Evolutionary conservation across 2,329 filamentous ascomycete genomes (phyloP), one percentile per base, ranked within the genome.

Genomic region (Chaetomiaceae sp.): DNA sequence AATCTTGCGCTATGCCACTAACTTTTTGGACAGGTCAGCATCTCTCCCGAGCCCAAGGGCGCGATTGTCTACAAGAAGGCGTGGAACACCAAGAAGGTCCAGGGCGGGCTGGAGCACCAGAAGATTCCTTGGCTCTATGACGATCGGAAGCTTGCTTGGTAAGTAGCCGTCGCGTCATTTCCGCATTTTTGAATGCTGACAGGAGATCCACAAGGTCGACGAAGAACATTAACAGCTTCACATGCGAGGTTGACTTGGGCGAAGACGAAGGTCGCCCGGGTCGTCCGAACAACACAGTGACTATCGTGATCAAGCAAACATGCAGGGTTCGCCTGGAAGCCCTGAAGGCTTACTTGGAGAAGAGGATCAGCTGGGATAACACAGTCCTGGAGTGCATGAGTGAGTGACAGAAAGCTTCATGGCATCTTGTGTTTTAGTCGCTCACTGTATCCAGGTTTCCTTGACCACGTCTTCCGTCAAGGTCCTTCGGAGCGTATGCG

Each of bases 391-490:
- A 94, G 64, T 85, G 87, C 13, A 81, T 97, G 68, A 96, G 77
- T 81, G 67, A 70, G 75, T 71, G 11, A 13, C 11, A 33, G 3
- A 20, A 13, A 21, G 21, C 16, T 16, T 27, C 16, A n/a, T 27
- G 23, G 10, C 11, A 6, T 21, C 2, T n/a, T 34, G 21, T n/a
- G 13, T 33, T n/a, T 21, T 37, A 13, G 25, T 56, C 20, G 29
- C 40, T 55, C 10, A 44, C 16, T 20, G 2, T 13, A 40, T 42
- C 33, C 43, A 81, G 78, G 87, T 66, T 96, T 96, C 64, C 75
- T 96, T 4, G 94, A 99, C 58, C 94, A 99, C 65, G 75, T 92
- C 7, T 75, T 99, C 51, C 88, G 94, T 4, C 84, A 95, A 67
- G 77, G 73, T n/a, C 90, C 94, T 0, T 85, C 85, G 0, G 72